Base-by-base conservation (phyloP, 1,284 basidiomycete genomes). In the Inonotus obliquus region DNA sequence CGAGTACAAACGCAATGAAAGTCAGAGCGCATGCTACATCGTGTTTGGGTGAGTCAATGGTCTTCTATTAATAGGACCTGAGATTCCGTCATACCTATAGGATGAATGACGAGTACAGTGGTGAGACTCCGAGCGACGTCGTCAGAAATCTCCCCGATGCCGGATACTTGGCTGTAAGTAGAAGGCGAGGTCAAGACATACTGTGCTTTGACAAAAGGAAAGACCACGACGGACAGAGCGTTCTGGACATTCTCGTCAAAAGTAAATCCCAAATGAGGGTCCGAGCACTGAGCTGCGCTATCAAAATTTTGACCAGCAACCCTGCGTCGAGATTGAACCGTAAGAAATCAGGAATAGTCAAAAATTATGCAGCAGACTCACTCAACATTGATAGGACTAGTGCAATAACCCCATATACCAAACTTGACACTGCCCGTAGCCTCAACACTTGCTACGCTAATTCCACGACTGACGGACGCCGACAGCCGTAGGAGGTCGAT, bases 381-480 rank as follows among this genome's bases (percentile, higher is more conserved):
- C 80, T 77, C 74, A 67, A 79, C 72, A 25, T 79, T 71, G 60
- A 81, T 68, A 17, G 73, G 73, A 41, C 79, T 79, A 35, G 77
- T 71, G 70, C 84, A 86, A 69, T 84, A 87, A 38, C 85, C 84
- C 79, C 79, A 87, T 59, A 84, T 77, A 61, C 83, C 83, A 70
- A 85, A 83, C 47, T 71, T 73, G 63, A 77, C 78, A 49, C 69
- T 70, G 17, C 71, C 79, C 23, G 64, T 70, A 21, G 76, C 77
- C 29, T 70, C 70, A 53, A 75, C 71, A 59, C 74, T 66, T 37
- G 79, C 65, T 51, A 79, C 54, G 44, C 70, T 67, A 4, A 73
- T 70, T 25, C 62, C 63, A 25, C 60, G 53, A 11, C 68, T 69
- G 61, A 74, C 69, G 54, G 75, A 69, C 11, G 75, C 77, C n/a